Base-by-base conservation (phyloP, 2,329 filamentous ascomycete species). In the Talaromyces sp. region DNA sequence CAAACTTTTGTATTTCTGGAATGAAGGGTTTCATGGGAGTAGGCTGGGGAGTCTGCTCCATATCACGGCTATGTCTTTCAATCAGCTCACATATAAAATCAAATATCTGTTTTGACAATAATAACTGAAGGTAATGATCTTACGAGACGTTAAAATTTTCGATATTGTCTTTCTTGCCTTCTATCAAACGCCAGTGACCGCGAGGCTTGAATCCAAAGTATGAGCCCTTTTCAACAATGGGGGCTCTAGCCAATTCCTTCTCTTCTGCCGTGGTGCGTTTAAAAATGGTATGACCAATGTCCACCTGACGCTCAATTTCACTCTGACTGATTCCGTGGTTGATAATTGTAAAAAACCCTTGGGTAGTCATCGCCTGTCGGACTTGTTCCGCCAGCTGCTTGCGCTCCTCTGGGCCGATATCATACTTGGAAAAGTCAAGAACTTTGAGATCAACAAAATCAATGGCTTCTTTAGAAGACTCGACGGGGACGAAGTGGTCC, bases 121-220 rank as follows among this genome's bases (percentile, higher is more conserved):
- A 27, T 50, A 14, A 23, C 16, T 10, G 2, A 50, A 51, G 18
- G 5, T 10, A 51, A 28, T 40, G 5, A 51, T 3, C 44, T 27
- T 28, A 51, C 44, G 44, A 51, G 44, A 51, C 18, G 27, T 51
- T 51, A 51, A 51, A 51, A 28, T 56, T 40, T 10, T 56, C 54
- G 33, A 56, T 56, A 12, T 56, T 40, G 36, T 56, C 54, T 28
- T 56, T 56, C 18, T 40, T 40, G n/a, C 53, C 54, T n/a, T 3
- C 5, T 16, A 7, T 40, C n/a, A 56, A 27, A 34, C 31, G 31
- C 54, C 54, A 56, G 33, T 56, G 33, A 23, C 33, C 33, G 18
- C 54, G 54, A 14, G 12, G 54, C 33, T 56, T 56, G 18, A 56
- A 56, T 28, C 54, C 54, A 40, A 40, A 40, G n/a, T 56, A 56